Evolutionary conservation across 345 rosid species (phyloP), one percentile per base, ranked within the genome.

Genomic region (Theobroma cacao): DNA sequence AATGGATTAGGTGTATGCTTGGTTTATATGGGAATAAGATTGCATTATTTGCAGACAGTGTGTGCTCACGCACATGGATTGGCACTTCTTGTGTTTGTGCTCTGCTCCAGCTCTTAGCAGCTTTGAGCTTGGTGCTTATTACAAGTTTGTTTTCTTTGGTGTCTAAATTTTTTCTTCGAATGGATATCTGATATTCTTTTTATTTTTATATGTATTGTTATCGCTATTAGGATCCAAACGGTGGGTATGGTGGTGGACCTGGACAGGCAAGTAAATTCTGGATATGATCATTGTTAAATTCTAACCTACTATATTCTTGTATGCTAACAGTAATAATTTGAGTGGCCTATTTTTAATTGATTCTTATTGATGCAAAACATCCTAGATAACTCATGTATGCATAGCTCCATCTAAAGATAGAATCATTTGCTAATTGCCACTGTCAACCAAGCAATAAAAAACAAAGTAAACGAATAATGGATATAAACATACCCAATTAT

Each of bases 171-270:
- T 5, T n/a, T 14, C 45, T 74, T 67, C 22, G 14, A 17, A 72
- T 58, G 30, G 31, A 65, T 69, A 61, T 73, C 41, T 45, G 0
- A 77, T 24, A 33, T 60, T 28, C 41, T 13, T 7, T 38, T 20
- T 9, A 13, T 52, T 65, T 53, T 34, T 52, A 9, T 22, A 14
- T 65, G 77, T 55, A 56, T 76, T 48, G 13, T 6, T 75, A 38
- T 10, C 38, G 28, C 75, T 34, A 76, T 61, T 89, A 96, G 98
- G 97, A 88, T 40, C 91, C 93, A 30, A 77, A 87, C 84, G 98
- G 99, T 77, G 99, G 99, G 78, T 96, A 88, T 76, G 93, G 93
- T 80, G 99, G 99, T 31, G 99, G 99, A 79, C 99, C 99, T 85
- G 95, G 97, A 78, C 99, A 96, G 97, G 99, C 89, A 88, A 85